phyloP scores from a whole-genome alignment of 331 rosid genomes.

The Saraca asoca region DNA sequence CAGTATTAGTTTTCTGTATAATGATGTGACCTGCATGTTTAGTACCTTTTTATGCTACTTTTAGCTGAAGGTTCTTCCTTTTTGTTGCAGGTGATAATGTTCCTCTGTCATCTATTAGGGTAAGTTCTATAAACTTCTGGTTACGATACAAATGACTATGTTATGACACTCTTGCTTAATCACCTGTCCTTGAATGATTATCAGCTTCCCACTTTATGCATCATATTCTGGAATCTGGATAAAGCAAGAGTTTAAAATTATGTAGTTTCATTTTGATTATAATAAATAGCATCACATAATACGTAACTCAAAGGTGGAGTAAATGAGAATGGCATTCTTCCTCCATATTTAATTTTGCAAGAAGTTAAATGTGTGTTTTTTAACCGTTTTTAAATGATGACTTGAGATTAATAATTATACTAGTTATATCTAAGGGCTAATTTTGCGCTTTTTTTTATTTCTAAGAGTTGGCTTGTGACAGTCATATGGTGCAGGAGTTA shows the following conservation, averaged over 20 bases:
- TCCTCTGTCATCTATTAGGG: slow-evolving; percentile 57
- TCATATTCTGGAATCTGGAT: slow-evolving; percentile 23
- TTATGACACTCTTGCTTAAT: slow-evolving; percentile 18
- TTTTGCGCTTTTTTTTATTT: too few relatives aligned
- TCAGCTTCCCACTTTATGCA: neutral
- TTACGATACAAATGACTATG: slow-evolving; percentile 8
- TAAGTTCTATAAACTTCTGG: slow-evolving; percentile 37
- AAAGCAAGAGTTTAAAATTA: too few relatives aligned
- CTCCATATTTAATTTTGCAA: too few relatives aligned
- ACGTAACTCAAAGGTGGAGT: too few relatives aligned
- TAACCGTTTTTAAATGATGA: too few relatives aligned
- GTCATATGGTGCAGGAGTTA: neutral
- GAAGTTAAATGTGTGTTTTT: too few relatives aligned
- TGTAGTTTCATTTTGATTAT: neutral
- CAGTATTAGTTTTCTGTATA: slow-evolving; percentile 12
- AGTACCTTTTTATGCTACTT: slow-evolving; percentile 23
- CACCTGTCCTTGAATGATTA: slow-evolving; percentile 36
- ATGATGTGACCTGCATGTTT: slow-evolving; percentile 27
- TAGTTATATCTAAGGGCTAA: too few relatives aligned
- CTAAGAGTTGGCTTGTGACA: slow-evolving; percentile 31
- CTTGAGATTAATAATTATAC: too few relatives aligned
- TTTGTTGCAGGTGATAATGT: slow-evolving; percentile 52
- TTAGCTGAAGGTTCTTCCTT: slow-evolving; percentile 38
- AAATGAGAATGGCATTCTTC: too few relatives aligned
- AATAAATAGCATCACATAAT: neutral